phyloP scores from a whole-genome alignment of 345 rosid genomes.

The Moricandia moricandioides region DNA sequence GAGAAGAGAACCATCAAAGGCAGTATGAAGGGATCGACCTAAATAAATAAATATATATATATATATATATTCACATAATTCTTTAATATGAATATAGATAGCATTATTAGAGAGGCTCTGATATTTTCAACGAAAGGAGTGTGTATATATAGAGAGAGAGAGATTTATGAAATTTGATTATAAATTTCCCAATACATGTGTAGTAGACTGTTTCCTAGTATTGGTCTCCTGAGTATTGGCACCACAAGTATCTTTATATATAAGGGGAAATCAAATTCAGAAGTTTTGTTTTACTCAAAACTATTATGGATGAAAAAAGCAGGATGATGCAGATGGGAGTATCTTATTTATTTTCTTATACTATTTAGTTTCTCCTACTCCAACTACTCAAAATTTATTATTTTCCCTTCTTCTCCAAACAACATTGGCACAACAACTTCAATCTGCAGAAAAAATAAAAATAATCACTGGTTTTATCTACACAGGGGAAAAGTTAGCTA shows the following conservation, averaged over 20 bases:
- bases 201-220: slow-evolving; percentile 5
- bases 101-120: background rate
- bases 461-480: background rate
- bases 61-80: no score
- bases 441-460: background rate
- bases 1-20: slow-evolving; percentile 1
- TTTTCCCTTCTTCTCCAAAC: background rate
- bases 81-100: background rate
- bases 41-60: slow-evolving; percentile 5
- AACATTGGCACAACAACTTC: background rate
- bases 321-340: slow-evolving; percentile 27
- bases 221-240: slow-evolving; percentile 33
- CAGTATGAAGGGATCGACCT: background rate
- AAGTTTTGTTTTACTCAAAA: slow-evolving; percentile 19
- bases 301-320: background rate
- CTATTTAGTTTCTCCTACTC: slow-evolving; percentile 17
- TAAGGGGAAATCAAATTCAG: slow-evolving; percentile 17
- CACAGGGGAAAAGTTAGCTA: background rate
- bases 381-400: slow-evolving; percentile 14
- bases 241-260: background rate
- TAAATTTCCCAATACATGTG: slow-evolving; percentile 12
- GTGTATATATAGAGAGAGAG: no score
- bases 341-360: slow-evolving; percentile 15
- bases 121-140: slow-evolving; percentile 2
- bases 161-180: no score